Evolutionary conservation across 352 stramenopile genomes (phyloP).

Genomic region (Phytophthora crassamura): DNA sequence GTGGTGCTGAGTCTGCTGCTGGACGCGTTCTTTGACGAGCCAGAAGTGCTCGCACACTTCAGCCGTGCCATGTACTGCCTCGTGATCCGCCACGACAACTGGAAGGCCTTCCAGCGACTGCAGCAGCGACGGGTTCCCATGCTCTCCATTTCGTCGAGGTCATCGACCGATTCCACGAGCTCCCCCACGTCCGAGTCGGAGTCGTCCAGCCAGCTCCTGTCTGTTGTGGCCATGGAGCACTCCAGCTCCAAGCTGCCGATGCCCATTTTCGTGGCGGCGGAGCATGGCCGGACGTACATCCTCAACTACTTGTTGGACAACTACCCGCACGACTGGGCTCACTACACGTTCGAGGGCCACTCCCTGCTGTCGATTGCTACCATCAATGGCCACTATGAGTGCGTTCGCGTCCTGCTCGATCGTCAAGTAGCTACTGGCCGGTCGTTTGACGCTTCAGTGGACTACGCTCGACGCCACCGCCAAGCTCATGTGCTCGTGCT

Average conservation of each 20-base stretch:
- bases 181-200: conserved; percentile 22
- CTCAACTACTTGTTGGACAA: conserved; percentile 54
- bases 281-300: conserved; percentile 61
- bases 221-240: conserved; percentile 22
- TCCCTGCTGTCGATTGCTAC: conserved; percentile 69
- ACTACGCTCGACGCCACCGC: conserved; percentile 53
- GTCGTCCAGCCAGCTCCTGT: conserved; percentile 24
- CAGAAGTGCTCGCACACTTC: conserved; percentile 51
- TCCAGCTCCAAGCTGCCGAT: conserved; percentile 50
- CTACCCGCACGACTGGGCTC: conserved; percentile 32
- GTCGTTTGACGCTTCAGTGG: conserved; percentile 58
- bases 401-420: conserved; percentile 61
- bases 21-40: conserved; percentile 63
- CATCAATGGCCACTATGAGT: conserved; percentile 76
- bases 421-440: conserved; percentile 29
- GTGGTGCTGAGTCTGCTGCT: conserved; percentile 65
- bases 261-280: conserved; percentile 66
- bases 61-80: conserved; percentile 74
- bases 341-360: conserved; percentile 70
- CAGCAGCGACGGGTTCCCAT: conserved; percentile 49
- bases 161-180: conserved; percentile 14
- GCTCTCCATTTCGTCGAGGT: conserved; percentile 33
- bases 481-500: conserved; percentile 78
- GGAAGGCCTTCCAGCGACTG: conserved; percentile 64
- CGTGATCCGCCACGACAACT: conserved; percentile 66